Evolutionary conservation across 192 early-diverging fungal genomes (phyloP).

Genomic region (Pilaira anomala): DNA sequence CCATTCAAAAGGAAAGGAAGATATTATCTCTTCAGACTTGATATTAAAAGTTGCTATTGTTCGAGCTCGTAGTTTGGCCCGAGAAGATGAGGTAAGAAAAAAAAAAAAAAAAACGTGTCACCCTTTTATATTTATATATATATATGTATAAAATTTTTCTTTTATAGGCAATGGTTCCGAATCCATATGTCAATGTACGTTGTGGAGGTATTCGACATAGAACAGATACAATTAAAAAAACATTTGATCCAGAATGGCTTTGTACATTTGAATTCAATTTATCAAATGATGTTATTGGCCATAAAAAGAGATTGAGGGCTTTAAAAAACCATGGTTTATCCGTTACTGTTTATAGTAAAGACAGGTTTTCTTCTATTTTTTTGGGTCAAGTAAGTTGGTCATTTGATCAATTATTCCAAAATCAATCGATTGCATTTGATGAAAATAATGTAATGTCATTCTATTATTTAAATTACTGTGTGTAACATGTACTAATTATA

Average conservation of each 20-base stretch:
- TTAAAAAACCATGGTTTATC: slow-evolving; percentile 36
- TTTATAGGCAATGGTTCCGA: slow-evolving; percentile 8
- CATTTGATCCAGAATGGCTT: slow-evolving; percentile 63
- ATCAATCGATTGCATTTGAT: slow-evolving; percentile 42
- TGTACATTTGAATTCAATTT: slow-evolving; percentile 57
- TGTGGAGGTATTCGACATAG: slow-evolving; percentile 57
- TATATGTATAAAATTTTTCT: background rate
- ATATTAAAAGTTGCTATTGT: slow-evolving; percentile 8
- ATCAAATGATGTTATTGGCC: slow-evolving; percentile 7
- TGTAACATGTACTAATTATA: slow-evolving; percentile 7
- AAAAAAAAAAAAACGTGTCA: no score
- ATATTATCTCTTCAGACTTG: slow-evolving; percentile 7
- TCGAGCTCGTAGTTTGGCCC: slow-evolving; percentile 2
- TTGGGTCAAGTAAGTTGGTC: slow-evolving; percentile 60
- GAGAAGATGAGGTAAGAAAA: slow-evolving; percentile 2
- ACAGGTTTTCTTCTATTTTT: slow-evolving; percentile 61
- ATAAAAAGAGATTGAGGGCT: slow-evolving; percentile 21
- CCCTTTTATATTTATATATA: no score
- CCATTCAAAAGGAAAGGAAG: background rate
- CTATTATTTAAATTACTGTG: slow-evolving; percentile 1
- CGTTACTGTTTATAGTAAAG: slow-evolving; percentile 66
- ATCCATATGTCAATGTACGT: slow-evolving; percentile 48
- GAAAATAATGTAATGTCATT: slow-evolving; percentile 48
- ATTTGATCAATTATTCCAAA: slow-evolving; percentile 53
- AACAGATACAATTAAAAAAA: slow-evolving; percentile 59